Conservation (phyloP, 148 eudicot genomes). For the Vaccinium corymbosum region DNA sequence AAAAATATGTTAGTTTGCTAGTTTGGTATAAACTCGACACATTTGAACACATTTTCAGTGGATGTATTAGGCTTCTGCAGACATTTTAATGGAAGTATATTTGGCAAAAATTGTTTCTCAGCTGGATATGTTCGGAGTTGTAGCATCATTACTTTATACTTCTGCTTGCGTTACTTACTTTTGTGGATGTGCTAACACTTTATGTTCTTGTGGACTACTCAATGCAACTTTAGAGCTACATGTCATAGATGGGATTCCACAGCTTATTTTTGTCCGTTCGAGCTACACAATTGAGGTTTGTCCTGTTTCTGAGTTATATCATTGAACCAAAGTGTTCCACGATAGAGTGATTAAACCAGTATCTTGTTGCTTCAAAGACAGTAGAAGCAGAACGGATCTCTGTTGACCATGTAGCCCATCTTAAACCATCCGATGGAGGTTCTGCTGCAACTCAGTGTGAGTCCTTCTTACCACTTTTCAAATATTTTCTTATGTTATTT, state of each 20-base stretch:
- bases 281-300: slow-evolving; percentile 92
- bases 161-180: slow-evolving; percentile 1
- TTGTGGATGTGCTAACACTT: slow-evolving; percentile 11
- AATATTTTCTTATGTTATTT: not conserved
- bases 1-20: not conserved
- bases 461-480: slow-evolving; percentile 18
- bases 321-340: slow-evolving; percentile 1
- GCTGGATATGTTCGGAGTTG: not conserved
- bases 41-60: not conserved
- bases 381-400: slow-evolving; percentile 98
- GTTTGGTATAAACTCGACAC: not conserved
- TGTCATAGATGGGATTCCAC: slow-evolving; percentile 87
- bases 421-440: slow-evolving; percentile 98
- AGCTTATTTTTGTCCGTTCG: slow-evolving; percentile 78
- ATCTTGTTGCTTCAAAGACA: slow-evolving; percentile 48
- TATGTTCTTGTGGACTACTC: slow-evolving; percentile 10
- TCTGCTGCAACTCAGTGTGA: slow-evolving; percentile 96
- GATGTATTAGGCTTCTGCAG: not conserved
- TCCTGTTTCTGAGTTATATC: not conserved
- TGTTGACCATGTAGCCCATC: slow-evolving; percentile 97
- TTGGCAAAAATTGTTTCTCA: not conserved
- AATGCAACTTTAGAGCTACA: slow-evolving; percentile 64
- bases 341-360: slow-evolving; percentile 13
- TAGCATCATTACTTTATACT: not conserved
- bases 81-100: not conserved